Evolutionary conservation across 768 basidiomycete genomes (phyloP).

Genomic region (Cystofilobasidium ferigula): DNA sequence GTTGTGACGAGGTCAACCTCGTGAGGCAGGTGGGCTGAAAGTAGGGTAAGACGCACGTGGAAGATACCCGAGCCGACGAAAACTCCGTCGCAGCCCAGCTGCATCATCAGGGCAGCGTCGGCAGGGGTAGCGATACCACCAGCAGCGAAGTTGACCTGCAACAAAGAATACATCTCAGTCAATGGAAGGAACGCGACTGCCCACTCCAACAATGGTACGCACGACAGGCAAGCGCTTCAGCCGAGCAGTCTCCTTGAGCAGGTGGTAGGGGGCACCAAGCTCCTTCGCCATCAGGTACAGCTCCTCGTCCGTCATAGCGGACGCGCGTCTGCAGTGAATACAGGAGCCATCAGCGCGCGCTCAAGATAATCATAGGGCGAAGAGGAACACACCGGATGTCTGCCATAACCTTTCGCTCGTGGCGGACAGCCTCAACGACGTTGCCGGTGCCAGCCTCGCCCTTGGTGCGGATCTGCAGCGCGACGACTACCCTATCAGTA

Average conservation of each 20-base stretch:
- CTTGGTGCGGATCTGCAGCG: slow-evolving; percentile 82
- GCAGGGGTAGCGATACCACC: slow-evolving; percentile 59
- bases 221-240: slow-evolving; percentile 82
- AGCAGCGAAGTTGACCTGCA: slow-evolving; percentile 65
- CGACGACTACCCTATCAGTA: background rate
- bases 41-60: slow-evolving; percentile 49
- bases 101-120: slow-evolving; percentile 98
- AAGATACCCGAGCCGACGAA: slow-evolving; percentile 98
- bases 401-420: slow-evolving; percentile 68
- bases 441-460: slow-evolving; percentile 47
- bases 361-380: background rate
- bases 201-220: no score
- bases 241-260: slow-evolving; percentile 90
- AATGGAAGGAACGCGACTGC: background rate
- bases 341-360: background rate
- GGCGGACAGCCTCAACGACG: slow-evolving; percentile 62
- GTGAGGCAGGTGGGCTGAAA: background rate
- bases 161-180: background rate
- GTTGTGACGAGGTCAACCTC: background rate
- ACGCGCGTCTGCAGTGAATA: slow-evolving; percentile 40
- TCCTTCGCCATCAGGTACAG: slow-evolving; percentile 83
- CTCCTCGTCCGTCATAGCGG: slow-evolving; percentile 87
- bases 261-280: slow-evolving; percentile 71
- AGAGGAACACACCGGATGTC: slow-evolving; percentile 52
- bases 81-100: slow-evolving; percentile 58